Conservation (phyloP, 2,329 filamentous ascomycete genomes). For the Ploettnerulaceae sp. region DNA sequence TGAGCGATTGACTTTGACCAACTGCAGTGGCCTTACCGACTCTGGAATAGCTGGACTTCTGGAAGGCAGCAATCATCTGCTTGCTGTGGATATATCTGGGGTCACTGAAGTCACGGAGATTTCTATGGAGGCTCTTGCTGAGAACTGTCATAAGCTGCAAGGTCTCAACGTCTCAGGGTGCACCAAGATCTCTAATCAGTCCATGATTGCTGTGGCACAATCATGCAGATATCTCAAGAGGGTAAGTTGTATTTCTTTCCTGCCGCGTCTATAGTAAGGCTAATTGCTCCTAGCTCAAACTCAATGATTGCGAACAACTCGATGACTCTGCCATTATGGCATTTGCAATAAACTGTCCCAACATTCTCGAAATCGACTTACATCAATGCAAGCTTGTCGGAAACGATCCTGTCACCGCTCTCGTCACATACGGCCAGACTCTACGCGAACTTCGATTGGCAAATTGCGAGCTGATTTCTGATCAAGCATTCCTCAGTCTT, state of each 20-base stretch:
- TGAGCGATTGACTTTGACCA: conserved; percentile 87
- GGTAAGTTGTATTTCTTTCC: conserved; percentile 44
- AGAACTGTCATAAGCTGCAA: conserved; percentile 79
- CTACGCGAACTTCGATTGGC: conserved; percentile 88
- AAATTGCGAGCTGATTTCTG: conserved; percentile 78
- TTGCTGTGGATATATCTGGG: conserved; percentile 86
- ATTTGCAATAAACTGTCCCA: conserved; percentile 82
- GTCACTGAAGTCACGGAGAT: conserved; percentile 75
- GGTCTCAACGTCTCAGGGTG: conserved; percentile 91
- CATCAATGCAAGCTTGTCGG: conserved; percentile 79
- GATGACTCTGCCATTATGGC: conserved; percentile 77
- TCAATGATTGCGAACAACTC: conserved; percentile 85
- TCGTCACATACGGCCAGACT: conserved; percentile 72
- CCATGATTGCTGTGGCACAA: conserved; percentile 72
- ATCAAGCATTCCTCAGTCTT: conserved; percentile 80
- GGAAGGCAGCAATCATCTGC: conserved; percentile 70
- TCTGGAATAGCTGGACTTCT: conserved; percentile 75
- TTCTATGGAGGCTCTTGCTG: conserved; percentile 72
- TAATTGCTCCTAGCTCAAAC: conserved; percentile 63
- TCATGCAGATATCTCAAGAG: conserved; percentile 84
- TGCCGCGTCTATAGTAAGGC: neutral
- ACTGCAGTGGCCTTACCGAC: conserved; percentile 82
- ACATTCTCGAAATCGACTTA: conserved; percentile 94
- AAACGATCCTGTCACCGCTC: conserved; percentile 75
- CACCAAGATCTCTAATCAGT: conserved; percentile 77